Percentiles rank a stretch among this genome's conserved stretches.
phyloP scores from a whole-genome alignment of 176 grass and related monocot genomes.

The Tillandsia leiboldiana region DNA sequence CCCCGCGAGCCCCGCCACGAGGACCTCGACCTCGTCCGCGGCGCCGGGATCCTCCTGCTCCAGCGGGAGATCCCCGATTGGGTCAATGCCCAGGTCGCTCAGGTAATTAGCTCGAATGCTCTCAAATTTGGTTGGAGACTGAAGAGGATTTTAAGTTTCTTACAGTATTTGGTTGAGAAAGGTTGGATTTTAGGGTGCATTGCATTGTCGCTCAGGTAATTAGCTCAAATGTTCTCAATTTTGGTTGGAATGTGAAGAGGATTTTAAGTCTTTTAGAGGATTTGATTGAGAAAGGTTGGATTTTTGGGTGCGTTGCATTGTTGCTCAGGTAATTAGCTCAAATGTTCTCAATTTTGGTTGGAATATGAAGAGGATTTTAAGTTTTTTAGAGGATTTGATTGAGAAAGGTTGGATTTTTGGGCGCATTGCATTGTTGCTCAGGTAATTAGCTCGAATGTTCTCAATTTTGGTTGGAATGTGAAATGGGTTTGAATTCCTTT shows the following conservation, averaged over 20 bases:
- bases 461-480: neutral
- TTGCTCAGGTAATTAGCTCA: neutral
- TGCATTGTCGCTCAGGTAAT: constrained; percentile 49
- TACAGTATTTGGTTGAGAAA: neutral
- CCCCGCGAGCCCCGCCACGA: constrained; percentile 32
- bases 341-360: neutral
- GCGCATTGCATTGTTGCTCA: too few species aligned
- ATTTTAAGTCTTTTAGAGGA: neutral
- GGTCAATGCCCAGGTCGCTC: constrained; percentile 83
- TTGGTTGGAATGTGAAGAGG: too few species aligned
- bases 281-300: neutral
- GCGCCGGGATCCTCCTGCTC: constrained; percentile 58
- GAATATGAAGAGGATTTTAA: neutral
- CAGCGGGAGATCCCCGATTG: constrained; percentile 92
- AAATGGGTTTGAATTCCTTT: neutral
- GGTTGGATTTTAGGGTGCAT: neutral
- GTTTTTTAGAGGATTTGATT: neutral
- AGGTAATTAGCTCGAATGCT: constrained; percentile 28
- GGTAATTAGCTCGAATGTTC: neutral
- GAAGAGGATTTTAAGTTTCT: neutral
- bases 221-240: neutral
- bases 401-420: too few species aligned
- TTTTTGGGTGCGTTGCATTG: neutral
- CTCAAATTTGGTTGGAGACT: neutral
- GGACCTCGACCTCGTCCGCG: constrained; percentile 58